Base-by-base conservation (phyloP, 129 eudicot species). In the Chrysanthemum seticuspe region DNA sequence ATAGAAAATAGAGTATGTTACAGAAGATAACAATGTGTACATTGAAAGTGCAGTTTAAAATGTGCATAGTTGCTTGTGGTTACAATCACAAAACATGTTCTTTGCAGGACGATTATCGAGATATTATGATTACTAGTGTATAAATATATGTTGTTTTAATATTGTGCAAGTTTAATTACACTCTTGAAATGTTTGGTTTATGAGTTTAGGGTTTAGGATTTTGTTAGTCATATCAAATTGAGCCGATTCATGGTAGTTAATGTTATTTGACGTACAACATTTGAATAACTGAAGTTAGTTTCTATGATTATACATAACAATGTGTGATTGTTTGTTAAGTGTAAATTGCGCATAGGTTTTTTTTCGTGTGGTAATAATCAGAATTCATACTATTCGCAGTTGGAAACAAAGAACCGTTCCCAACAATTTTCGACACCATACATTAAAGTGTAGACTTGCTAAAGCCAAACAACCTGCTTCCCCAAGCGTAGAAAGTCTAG, bases 391-490 rank as follows among this genome's bases (percentile, higher is more conserved):
- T 66, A 45, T 65, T 16, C 56, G 75, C 87, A 92, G 95, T 72
- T 76, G 76, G 70, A 52, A 67, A 65, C 83, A 78, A 16, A 75
- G 53, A 80, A 77, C 27, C 69, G 14, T 62, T 64, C 80, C 57
- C 40, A 69, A 74, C 49, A 51, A 29, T 68, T 51, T 45, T 59
- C 70, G 64, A 58, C 56, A 50, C 52, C 50, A 48, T 57, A 74
- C 72, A 31, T 15, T 87, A 12, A 82, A 76, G 64, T 78, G 92
- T 68, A 79, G 75, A 68, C 71, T 88, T 74, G 81, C 90, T 55
- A 94, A 82, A 80, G 74, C 74, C 70, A 94, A 86, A 74, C 88
- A 83, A 10, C 60, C 78, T 15, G 51, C 89, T 63, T 72, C 92
- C 47, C 88, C 91, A 48, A 68, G 82, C 79, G 79, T 78, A 11